Evolutionary conservation across 768 basidiomycete genomes (phyloP).

Genomic region (Xerocomellus chrysenteron): DNA sequence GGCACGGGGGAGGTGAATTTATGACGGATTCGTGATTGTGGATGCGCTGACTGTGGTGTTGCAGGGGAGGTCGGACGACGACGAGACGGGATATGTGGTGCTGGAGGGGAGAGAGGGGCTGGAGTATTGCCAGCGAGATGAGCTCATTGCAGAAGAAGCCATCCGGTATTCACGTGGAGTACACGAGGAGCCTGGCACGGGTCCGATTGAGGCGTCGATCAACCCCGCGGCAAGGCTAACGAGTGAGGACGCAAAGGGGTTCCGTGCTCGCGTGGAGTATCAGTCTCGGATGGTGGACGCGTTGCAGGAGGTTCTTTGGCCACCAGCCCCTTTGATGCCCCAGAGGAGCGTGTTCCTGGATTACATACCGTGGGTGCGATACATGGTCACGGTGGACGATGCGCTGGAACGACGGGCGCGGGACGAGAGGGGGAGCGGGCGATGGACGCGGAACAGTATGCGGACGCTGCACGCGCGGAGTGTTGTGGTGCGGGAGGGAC

Average conservation of each 20-base stretch:
- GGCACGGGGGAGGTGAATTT: slow-evolving; percentile 43
- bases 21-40: not conserved
- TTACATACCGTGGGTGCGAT: slow-evolving; percentile 65
- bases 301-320: slow-evolving; percentile 48
- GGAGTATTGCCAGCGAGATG: slow-evolving; percentile 44
- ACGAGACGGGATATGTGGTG: slow-evolving; percentile 54
- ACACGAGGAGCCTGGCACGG: slow-evolving; percentile 31
- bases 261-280: slow-evolving; percentile 46
- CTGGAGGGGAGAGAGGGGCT: slow-evolving; percentile 27
- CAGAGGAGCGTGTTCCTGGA: slow-evolving; percentile 56
- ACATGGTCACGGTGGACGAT: slow-evolving; percentile 70
- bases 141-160: slow-evolving; percentile 48
- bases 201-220: slow-evolving; percentile 35
- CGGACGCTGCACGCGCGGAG: slow-evolving; percentile 42
- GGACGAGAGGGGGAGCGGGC: slow-evolving; percentile 38
- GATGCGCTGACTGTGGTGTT: slow-evolving; percentile 8
- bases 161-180: slow-evolving; percentile 48
- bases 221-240: slow-evolving; percentile 31
- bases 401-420: slow-evolving; percentile 26
- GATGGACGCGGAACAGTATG: slow-evolving; percentile 62
- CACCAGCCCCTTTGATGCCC: slow-evolving; percentile 42
- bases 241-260: slow-evolving; percentile 16
- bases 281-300: slow-evolving; percentile 43
- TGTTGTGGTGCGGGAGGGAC: slow-evolving; percentile 39
- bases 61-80: slow-evolving; percentile 43